A percentile compares a stretch with the other conserved stretches of the same genome.
phyloP scores from a whole-genome alignment of 768 basidiomycete species.

The Mrakia blollopis region DNA sequence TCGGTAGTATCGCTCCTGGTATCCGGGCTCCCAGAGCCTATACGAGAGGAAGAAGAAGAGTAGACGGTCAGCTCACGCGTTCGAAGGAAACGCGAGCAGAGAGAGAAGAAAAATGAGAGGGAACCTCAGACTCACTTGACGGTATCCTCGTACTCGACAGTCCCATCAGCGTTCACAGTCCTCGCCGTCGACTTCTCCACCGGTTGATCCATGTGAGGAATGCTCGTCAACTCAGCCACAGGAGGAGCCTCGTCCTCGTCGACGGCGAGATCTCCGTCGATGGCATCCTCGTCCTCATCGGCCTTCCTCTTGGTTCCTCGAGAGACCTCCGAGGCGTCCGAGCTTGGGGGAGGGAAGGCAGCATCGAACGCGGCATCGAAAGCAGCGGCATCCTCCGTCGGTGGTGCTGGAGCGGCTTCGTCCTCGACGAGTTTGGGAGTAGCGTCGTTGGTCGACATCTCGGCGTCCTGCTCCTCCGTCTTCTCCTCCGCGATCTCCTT shows the following conservation, averaged over 20 bases:
- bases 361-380: conserved; percentile 23
- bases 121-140: conserved; percentile 67
- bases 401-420: conserved; percentile 4
- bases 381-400: conserved; percentile 12
- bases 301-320: conserved; percentile 52
- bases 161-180: conserved; percentile 83
- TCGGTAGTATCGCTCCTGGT: conserved; percentile 87
- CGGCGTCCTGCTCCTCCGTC: conserved; percentile 20
- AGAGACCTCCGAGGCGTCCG: conserved; percentile 30
- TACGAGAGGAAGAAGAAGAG: neutral
- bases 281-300: conserved; percentile 41
- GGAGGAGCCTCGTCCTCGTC: conserved; percentile 34
- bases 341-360: conserved; percentile 22
- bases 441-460: conserved; percentile 13
- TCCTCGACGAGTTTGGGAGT: neutral
- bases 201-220: conserved; percentile 30
- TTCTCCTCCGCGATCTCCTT: conserved; percentile 20
- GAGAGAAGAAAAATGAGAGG: neutral
- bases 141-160: conserved; percentile 87
- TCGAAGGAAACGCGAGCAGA: neutral
- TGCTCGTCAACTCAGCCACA: conserved; percentile 45
- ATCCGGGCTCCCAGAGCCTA: conserved; percentile 94
- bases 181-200: conserved; percentile 39
- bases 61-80: neutral
- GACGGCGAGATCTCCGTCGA: conserved; percentile 34